Conservation (phyloP, 345 rosid genomes). For the Mallotus nudiflorus region DNA sequence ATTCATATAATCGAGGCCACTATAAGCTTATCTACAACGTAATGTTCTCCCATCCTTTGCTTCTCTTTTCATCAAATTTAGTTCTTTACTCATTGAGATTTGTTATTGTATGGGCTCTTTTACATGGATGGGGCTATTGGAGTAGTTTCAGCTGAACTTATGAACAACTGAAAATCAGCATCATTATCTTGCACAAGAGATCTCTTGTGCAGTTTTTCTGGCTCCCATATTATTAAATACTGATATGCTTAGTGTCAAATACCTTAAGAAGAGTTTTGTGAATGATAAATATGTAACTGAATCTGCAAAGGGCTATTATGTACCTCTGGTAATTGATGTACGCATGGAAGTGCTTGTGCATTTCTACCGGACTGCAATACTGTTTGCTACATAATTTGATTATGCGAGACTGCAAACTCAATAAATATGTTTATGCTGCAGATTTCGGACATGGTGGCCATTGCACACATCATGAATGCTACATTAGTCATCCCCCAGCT, state of each 20-base stretch:
- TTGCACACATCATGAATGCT: conserved; percentile 88
- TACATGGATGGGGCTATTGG: not conserved
- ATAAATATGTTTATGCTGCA: conserved; percentile 30
- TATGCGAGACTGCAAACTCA: conserved; percentile 3
- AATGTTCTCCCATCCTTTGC: not conserved
- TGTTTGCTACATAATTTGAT: not conserved
- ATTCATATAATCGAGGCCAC: not conserved
- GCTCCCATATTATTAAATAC: not conserved
- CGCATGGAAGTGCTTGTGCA: not conserved
- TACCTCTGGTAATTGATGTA: not conserved
- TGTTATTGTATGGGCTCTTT: not conserved
- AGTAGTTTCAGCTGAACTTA: not conserved
- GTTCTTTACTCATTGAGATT: too few relatives aligned
- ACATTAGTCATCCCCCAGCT: conserved; percentile 86
- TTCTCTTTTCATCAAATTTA: not conserved
- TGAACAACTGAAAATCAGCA: not conserved
- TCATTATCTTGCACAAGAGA: not conserved
- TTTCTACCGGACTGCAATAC: not conserved
- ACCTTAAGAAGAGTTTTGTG: not conserved
- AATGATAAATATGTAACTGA: not conserved
- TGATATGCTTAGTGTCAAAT: not conserved
- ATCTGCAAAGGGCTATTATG: not conserved
- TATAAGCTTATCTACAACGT: not conserved
- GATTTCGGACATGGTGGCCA: conserved; percentile 94
- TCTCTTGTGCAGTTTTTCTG: not conserved